Percentiles rank a stretch among this genome's conserved stretches.
phyloP scores from a whole-genome alignment of 805 yeast genomes.

The Metschnikowia bowlesiae region DNA sequence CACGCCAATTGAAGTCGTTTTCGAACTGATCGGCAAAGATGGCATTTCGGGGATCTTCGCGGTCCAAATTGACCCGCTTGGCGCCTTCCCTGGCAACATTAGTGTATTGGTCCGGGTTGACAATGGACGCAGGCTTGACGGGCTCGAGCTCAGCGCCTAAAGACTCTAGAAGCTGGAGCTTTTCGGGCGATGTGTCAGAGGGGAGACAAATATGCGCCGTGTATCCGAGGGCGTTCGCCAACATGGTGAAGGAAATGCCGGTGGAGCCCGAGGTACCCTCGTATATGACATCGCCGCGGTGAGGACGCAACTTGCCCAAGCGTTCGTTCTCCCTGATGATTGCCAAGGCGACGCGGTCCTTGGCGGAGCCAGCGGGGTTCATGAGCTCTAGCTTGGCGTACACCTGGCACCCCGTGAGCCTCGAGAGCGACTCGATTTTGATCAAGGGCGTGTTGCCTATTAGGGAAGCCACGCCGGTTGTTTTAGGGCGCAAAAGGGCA shows the following conservation, averaged over 20 bases:
- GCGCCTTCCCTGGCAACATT: slow-evolving; percentile 78
- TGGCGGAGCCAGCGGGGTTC: slow-evolving; percentile 95
- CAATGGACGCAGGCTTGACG: slow-evolving; percentile 93
- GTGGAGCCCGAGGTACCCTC: slow-evolving; percentile 98
- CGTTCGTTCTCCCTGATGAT: slow-evolving; percentile 68
- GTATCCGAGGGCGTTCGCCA: slow-evolving; percentile 87
- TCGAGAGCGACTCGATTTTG: slow-evolving; percentile 63
- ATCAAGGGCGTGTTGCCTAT: slow-evolving; percentile 91
- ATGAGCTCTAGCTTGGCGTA: slow-evolving; percentile 81
- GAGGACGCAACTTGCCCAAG: slow-evolving; percentile 52
- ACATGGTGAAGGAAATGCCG: slow-evolving; percentile 87
- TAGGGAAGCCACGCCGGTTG: slow-evolving; percentile 65
- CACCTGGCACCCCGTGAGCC: slow-evolving; percentile 71
- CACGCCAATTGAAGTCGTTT: slow-evolving; percentile 83
- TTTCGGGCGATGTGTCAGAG: slow-evolving; percentile 86
- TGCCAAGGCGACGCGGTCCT: slow-evolving; percentile 88
- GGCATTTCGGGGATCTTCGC: slow-evolving; percentile 45
- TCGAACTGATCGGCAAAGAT: slow-evolving; percentile 95
- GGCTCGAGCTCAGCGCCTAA: slow-evolving; percentile 81
- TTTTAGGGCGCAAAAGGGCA: slow-evolving; percentile 16
- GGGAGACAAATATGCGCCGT: slow-evolving; percentile 91
- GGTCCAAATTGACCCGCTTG: slow-evolving; percentile 39
- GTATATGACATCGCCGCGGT: slow-evolving; percentile 67
- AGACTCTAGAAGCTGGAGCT: slow-evolving; percentile 61
- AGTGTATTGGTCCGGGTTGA: slow-evolving; percentile 89